Evolutionary conservation across 1,139 yeast species (phyloP).

Genomic region (Pichia sp.): DNA sequence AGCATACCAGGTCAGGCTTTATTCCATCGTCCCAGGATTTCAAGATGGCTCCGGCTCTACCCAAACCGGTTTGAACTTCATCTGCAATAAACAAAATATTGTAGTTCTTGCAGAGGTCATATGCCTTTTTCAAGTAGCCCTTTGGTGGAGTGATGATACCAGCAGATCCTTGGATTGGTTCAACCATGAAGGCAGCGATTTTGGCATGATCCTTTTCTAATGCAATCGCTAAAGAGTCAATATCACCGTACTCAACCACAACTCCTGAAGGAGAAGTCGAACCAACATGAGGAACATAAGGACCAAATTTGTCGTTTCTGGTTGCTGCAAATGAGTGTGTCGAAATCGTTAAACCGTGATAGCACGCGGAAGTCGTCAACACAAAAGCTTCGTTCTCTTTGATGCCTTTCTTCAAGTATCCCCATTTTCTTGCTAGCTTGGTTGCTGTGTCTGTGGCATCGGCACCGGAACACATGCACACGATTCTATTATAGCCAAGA

Average conservation of each 20-base stretch:
- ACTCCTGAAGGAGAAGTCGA: conserved; percentile 15
- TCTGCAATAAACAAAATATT: conserved; percentile 87
- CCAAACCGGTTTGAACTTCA: conserved; percentile 78
- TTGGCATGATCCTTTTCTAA: conserved; percentile 19
- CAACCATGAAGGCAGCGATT: conserved; percentile 54
- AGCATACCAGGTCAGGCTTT: conserved; percentile 27
- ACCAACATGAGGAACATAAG: conserved; percentile 24
- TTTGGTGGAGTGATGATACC: conserved; percentile 91
- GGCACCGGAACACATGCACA: conserved; percentile 26
- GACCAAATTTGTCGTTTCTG: conserved; percentile 20
- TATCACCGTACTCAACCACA: conserved; percentile 22
- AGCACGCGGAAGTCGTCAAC: conserved; percentile 25
- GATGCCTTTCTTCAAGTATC: conserved; percentile 22
- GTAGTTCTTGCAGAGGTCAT: conserved; percentile 70
- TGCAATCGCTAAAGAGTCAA: conserved; percentile 19
- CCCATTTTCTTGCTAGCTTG: conserved; percentile 30
- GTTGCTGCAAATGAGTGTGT: conserved; percentile 24
- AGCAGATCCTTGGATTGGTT: conserved; percentile 97
- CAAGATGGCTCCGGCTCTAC: conserved; percentile 24
- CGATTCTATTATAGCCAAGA: conserved; percentile 19
- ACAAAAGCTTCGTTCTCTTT: conserved; percentile 19
- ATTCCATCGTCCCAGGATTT: conserved; percentile 21
- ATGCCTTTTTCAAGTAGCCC: conserved; percentile 70
- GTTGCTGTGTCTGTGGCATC: conserved; percentile 29
- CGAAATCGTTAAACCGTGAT: conserved; percentile 28